Conservation (phyloP, 768 basidiomycete genomes). For the Leccinum longicurvipes region DNA sequence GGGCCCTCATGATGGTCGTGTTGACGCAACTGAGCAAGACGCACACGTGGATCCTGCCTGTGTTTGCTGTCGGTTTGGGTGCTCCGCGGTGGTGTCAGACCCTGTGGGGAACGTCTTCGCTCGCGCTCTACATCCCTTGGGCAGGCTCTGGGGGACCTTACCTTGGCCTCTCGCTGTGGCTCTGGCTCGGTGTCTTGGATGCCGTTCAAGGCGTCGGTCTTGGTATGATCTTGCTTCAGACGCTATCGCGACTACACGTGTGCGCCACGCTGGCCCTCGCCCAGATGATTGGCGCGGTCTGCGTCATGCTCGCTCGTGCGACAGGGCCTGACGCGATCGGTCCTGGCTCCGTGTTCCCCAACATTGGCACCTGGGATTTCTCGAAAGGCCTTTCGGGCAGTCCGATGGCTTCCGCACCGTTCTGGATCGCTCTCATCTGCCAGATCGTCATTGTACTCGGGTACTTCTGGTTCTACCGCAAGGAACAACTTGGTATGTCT, state of each 20-base stretch:
- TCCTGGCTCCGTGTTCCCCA: conserved; percentile 87
- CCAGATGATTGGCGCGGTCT: conserved; percentile 84
- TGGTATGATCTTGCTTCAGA: conserved; percentile 89
- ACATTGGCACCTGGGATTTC: conserved; percentile 90
- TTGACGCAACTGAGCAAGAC: conserved; percentile 88
- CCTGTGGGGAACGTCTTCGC: conserved; percentile 93
- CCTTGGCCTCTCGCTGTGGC: conserved; percentile 85
- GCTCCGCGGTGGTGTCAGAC: conserved; percentile 98
- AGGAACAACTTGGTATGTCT: conserved; percentile 78
- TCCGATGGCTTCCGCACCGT: conserved; percentile 78
- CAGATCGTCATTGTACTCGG: conserved; percentile 85
- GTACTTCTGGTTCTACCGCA: conserved; percentile 97
- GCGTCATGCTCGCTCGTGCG: conserved; percentile 91
- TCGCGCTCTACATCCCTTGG: conserved; percentile 93
- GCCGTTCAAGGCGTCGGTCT: conserved; percentile 93
- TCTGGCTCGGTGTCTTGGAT: conserved; percentile 94
- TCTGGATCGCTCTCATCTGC: conserved; percentile 82
- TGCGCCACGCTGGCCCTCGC: conserved; percentile 90
- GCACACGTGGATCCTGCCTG: conserved; percentile 92
- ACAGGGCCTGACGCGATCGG: conserved; percentile 89
- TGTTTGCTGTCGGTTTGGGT: conserved; percentile 93
- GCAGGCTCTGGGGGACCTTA: conserved; percentile 83
- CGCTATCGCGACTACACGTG: conserved; percentile 88
- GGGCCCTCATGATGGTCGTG: conserved; percentile 70
- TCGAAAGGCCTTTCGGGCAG: conserved; percentile 66